Conservation (phyloP, 1,284 basidiomycete species). For the Ceratobasidium sp. region DNA sequence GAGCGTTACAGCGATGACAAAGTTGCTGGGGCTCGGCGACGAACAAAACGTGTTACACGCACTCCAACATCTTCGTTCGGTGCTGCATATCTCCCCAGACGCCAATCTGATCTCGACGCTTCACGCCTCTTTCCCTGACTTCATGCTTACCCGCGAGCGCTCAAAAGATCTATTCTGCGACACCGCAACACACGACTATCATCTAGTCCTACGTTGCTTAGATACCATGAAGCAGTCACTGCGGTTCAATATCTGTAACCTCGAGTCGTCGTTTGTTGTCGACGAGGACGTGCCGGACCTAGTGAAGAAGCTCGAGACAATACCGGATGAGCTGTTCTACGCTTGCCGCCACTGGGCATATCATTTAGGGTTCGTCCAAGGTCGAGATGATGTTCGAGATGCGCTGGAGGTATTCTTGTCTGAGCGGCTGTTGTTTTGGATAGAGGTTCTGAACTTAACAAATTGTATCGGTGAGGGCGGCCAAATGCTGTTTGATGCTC, state of each 20-base stretch:
- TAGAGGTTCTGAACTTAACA: conserved; percentile 3
- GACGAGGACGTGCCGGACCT: not conserved
- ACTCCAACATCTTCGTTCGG: not conserved
- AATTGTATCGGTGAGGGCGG: not conserved
- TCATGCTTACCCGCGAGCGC: not conserved
- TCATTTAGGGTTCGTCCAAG: not conserved
- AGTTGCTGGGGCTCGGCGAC: not conserved
- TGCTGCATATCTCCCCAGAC: conserved; percentile 1
- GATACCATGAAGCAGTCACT: not conserved
- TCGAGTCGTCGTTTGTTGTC: not conserved
- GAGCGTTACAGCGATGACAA: not conserved
- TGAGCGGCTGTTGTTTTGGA: not conserved
- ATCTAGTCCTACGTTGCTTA: not conserved
- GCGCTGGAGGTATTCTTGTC: not conserved
- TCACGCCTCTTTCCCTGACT: conserved; percentile 16
- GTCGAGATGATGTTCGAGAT: not conserved
- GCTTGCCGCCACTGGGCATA: conserved; percentile 8
- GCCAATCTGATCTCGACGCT: not conserved
- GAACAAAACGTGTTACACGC: not conserved
- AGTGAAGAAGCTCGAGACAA: not conserved
- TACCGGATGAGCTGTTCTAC: not conserved
- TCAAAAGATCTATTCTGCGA: not conserved
- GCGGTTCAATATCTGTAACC: conserved; percentile 15
- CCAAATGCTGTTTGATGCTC: not conserved
- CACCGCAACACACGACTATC: not conserved